phyloP scores from a whole-genome alignment of 2,329 filamentous ascomycete species.

The Paecilomyces sp. region DNA sequence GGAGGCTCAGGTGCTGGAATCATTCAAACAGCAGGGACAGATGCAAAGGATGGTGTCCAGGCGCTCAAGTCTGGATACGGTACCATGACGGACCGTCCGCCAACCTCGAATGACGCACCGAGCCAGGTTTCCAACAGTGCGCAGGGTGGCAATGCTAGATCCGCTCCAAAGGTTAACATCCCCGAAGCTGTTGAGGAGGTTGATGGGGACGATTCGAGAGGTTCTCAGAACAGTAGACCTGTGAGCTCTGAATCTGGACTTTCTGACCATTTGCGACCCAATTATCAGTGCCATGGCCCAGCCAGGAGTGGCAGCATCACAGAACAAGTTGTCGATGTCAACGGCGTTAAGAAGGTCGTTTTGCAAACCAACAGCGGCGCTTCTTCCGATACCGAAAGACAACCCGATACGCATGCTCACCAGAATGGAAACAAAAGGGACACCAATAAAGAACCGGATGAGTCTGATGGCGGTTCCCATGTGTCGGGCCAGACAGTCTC shows the following conservation, averaged over 20 bases:
- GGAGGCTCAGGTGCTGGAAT: constrained; percentile 50
- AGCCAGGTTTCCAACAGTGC: constrained; percentile 12
- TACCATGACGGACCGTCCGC: constrained; percentile 26
- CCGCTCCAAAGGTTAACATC: constrained; percentile 20
- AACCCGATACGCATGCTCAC: neutral
- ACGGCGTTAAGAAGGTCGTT: constrained; percentile 68
- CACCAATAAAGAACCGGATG: neutral
- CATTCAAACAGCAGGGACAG: constrained; percentile 46
- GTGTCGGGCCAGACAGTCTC: constrained; percentile 1
- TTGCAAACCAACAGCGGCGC: constrained; percentile 60
- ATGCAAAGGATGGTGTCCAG: constrained; percentile 60
- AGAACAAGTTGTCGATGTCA: constrained; percentile 67
- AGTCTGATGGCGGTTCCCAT: constrained; percentile 6
- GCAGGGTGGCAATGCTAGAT: constrained; percentile 10
- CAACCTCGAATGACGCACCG: constrained; percentile 16
- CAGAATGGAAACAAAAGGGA: neutral
- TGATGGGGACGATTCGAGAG: neutral
- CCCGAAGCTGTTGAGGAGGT: constrained; percentile 10
- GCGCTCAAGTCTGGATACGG: constrained; percentile 53
- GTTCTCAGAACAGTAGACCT: constrained; percentile 11
- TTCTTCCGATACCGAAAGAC: constrained; percentile 32
- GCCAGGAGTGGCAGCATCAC: constrained; percentile 71
- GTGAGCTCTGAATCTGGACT: constrained; percentile 17
- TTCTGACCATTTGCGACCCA: constrained; percentile 14
- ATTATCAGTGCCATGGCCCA: constrained; percentile 37